Percentiles rank a stretch among this genome's conserved stretches.
phyloP scores from a whole-genome alignment of 768 basidiomycete genomes.

The Boletus eberwhitei region DNA sequence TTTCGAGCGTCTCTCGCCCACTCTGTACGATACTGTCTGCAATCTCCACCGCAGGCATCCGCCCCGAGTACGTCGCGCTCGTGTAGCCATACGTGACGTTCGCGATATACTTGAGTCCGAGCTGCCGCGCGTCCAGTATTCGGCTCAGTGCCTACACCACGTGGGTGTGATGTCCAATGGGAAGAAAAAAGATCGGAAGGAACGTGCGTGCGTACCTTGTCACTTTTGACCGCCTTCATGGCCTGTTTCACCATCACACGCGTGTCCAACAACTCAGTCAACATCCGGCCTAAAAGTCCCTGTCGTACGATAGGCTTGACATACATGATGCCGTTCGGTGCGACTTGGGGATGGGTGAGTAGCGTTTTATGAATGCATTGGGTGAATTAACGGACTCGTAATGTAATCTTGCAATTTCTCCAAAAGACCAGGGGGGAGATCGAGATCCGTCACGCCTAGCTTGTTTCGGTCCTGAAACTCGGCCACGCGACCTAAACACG shows the following conservation, averaged over 20 bases:
- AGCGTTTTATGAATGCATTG: background rate
- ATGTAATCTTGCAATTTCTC: conserved; percentile 73
- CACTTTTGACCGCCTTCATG: conserved; percentile 75
- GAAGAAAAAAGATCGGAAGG: background rate
- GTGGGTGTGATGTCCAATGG: background rate
- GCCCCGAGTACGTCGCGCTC: conserved; percentile 87
- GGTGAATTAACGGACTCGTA: conserved; percentile 47
- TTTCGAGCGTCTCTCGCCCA: conserved; percentile 92
- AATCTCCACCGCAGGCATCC: conserved; percentile 98
- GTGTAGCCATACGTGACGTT: conserved; percentile 98
- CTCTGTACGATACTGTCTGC: conserved; percentile 98
- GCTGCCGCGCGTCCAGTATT: conserved; percentile 86
- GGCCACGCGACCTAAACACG: conserved; percentile 85
- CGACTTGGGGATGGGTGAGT: conserved; percentile 49
- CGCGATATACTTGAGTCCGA: conserved; percentile 90
- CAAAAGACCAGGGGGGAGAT: conserved; percentile 64
- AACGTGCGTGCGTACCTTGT: conserved; percentile 57
- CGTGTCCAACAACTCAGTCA: conserved; percentile 88
- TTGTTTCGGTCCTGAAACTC: conserved; percentile 87
- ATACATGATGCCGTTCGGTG: conserved; percentile 94
- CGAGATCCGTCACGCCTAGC: conserved; percentile 77
- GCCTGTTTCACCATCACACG: conserved; percentile 98
- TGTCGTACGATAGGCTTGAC: conserved; percentile 81
- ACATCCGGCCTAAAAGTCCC: conserved; percentile 87
- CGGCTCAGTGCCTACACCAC: conserved; percentile 58